Conservation (phyloP, 305 asterid species). For the Fraxinus albicans region DNA sequence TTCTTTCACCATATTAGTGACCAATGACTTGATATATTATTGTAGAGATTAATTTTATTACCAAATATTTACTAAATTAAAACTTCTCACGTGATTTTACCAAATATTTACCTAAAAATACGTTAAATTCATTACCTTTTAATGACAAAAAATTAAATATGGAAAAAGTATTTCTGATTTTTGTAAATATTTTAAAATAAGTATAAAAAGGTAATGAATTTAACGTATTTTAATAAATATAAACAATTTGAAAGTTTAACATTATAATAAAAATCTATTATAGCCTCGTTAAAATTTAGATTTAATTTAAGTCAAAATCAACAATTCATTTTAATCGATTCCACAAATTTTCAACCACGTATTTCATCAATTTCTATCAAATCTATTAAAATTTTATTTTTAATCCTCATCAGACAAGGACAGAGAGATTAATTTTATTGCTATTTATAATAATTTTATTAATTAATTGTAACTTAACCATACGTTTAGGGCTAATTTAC, state of each 20-base stretch:
- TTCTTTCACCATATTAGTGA: not conserved
- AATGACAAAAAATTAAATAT: not conserved
- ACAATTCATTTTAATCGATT: no score
- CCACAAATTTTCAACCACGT: not conserved
- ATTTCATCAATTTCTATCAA: no score
- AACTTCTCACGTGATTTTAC: not conserved
- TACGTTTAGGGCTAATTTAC: not conserved
- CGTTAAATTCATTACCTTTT: not conserved
- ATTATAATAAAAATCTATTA: not conserved
- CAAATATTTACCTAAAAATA: no score
- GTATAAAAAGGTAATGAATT: not conserved
- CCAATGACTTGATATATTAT: not conserved
- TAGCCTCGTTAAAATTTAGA: not conserved
- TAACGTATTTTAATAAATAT: no score
- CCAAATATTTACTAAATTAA: not conserved
- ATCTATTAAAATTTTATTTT: no score
- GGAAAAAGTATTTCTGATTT: not conserved
- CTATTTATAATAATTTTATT: no score
- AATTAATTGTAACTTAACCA: not conserved
- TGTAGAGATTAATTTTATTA: not conserved
- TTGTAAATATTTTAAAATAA: no score
- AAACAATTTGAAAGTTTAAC: not conserved
- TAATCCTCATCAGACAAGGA: no score
- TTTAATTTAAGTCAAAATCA: no score
- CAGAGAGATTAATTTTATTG: no score